Evolutionary conservation across 2,329 filamentous ascomycete genomes (phyloP).

Genomic region (Fusarium piperis): DNA sequence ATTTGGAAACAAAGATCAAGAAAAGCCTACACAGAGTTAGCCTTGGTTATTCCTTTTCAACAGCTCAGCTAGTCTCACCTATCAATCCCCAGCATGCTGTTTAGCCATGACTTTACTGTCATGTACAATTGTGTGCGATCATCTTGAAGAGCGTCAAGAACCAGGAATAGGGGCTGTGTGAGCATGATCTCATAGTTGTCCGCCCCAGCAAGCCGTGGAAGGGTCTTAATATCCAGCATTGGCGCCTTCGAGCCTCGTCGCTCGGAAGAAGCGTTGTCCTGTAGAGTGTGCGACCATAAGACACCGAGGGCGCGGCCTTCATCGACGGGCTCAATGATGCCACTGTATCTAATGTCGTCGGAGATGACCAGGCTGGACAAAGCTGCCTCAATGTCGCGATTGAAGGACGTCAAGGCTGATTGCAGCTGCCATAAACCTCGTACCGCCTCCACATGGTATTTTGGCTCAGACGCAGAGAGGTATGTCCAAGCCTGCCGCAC

Average conservation of each 20-base stretch:
- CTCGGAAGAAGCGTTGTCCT: slow-evolving; percentile 64
- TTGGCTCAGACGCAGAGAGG: slow-evolving; percentile 83
- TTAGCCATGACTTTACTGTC: slow-evolving; percentile 83
- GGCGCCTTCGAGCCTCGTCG: slow-evolving; percentile 60
- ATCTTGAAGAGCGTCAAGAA: slow-evolving; percentile 81
- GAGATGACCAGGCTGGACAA: slow-evolving; percentile 75
- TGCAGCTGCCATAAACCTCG: slow-evolving; percentile 89
- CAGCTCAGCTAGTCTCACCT: slow-evolving; percentile 56
- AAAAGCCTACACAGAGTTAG: slow-evolving; percentile 60
- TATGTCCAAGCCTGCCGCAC: slow-evolving; percentile 81
- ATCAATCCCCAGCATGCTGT: slow-evolving; percentile 70
- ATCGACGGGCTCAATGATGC: slow-evolving; percentile 59
- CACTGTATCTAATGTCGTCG: slow-evolving; percentile 46
- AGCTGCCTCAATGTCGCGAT: slow-evolving; percentile 82
- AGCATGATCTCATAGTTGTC: slow-evolving; percentile 78
- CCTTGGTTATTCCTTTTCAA: neutral
- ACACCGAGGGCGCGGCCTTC: slow-evolving; percentile 76
- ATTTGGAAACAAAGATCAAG: slow-evolving; percentile 67
- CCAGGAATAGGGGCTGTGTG: slow-evolving; percentile 80
- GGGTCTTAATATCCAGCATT: slow-evolving; percentile 45
- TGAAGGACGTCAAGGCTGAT: slow-evolving; percentile 70
- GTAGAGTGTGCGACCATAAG: slow-evolving; percentile 83
- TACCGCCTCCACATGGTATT: slow-evolving; percentile 94
- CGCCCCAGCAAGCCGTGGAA: slow-evolving; percentile 60
- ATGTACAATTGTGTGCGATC: slow-evolving; percentile 79